Evolutionary conservation across 2,329 filamentous ascomycete genomes (phyloP).

Genomic region (Stachybotrys chartarum): DNA sequence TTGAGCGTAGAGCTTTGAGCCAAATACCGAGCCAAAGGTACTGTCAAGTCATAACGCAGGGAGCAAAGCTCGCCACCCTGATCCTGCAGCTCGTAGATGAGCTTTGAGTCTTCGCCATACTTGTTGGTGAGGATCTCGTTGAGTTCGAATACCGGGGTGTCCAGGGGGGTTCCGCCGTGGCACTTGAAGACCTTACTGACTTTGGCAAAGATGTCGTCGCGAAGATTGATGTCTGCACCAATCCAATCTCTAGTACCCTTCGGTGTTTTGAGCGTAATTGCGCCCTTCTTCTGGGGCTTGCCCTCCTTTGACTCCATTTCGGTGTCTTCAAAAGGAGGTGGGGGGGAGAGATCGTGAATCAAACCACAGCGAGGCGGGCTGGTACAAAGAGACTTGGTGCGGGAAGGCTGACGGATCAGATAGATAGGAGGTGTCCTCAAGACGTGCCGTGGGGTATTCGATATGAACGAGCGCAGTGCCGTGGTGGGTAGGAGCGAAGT

Average conservation of each 20-base stretch:
- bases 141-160: constrained; percentile 80
- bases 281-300: constrained; percentile 25
- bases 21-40: constrained; percentile 86
- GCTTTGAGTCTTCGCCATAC: constrained; percentile 87
- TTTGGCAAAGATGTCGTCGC: constrained; percentile 70
- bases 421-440: neutral
- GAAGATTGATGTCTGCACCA: constrained; percentile 70
- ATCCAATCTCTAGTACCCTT: constrained; percentile 68
- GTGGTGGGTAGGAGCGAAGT: neutral
- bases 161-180: constrained; percentile 72
- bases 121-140: constrained; percentile 82
- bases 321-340: neutral
- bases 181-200: constrained; percentile 77
- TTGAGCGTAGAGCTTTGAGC: constrained; percentile 83
- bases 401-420: neutral
- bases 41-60: constrained; percentile 79
- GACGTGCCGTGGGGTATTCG: neutral
- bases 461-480: neutral
- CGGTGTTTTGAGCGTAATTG: constrained; percentile 63
- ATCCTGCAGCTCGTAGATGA: constrained; percentile 84
- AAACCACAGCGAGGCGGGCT: neutral
- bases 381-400: neutral
- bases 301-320: constrained; percentile 46
- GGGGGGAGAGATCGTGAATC: neutral
- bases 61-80: constrained; percentile 73